A percentile compares a stretch with the other conserved stretches of the same genome.
Evolutionary conservation across 352 stramenopile species (phyloP).

Genomic region (Saprolegnia parasitica): DNA sequence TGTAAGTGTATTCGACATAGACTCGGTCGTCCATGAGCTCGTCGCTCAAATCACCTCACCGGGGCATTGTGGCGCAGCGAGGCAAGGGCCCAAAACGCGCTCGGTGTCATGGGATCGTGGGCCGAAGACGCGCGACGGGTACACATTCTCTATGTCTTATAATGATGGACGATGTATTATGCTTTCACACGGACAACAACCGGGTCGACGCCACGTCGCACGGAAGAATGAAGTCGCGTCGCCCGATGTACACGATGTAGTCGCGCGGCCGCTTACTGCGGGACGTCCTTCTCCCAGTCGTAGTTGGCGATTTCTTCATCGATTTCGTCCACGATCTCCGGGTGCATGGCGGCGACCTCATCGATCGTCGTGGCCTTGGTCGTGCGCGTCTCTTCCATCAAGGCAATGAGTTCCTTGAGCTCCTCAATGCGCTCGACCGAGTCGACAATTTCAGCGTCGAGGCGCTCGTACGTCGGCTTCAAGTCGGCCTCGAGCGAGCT

Average conservation of each 20-base stretch:
- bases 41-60: too few relatives aligned
- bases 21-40: not conserved
- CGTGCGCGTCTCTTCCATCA: constrained; percentile 81
- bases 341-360: constrained; percentile 81
- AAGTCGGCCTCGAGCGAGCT: constrained; percentile 13
- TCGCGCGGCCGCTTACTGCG: constrained; percentile 33
- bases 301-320: constrained; percentile 85
- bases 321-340: constrained; percentile 79
- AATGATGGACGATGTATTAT: not conserved
- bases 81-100: too few relatives aligned
- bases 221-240: not conserved
- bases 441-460: constrained; percentile 79
- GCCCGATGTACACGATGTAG: too few relatives aligned
- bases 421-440: constrained; percentile 82
- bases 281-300: constrained; percentile 87
- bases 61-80: too few relatives aligned
- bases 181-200: not conserved
- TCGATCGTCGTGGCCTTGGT: constrained; percentile 82
- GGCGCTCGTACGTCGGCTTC: constrained; percentile 45
- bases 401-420: constrained; percentile 74
- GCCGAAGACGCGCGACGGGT: not conserved
- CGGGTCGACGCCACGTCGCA: not conserved
- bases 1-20: not conserved
- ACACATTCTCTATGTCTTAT: not conserved
- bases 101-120: not conserved